phyloP scores from a whole-genome alignment of 352 stramenopile genomes.

The Pythium monospermum region DNA sequence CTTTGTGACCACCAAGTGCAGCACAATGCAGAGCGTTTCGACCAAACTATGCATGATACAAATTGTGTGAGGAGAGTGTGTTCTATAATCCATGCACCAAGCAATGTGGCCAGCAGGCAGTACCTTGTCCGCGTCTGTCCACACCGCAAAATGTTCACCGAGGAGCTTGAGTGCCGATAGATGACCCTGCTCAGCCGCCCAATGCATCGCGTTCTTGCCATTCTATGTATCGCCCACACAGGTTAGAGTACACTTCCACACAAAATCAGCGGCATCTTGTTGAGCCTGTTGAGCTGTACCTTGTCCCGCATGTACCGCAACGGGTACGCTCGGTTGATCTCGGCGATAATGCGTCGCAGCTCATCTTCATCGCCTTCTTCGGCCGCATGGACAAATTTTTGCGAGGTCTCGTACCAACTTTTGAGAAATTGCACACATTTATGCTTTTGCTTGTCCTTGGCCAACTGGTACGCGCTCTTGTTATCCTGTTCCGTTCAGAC shows the following conservation, averaged over 20 bases:
- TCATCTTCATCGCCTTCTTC: constrained; percentile 81
- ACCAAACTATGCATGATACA: constrained; percentile 49
- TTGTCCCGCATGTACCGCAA: constrained; percentile 82
- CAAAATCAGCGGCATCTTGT: no score
- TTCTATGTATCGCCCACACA: constrained; percentile 54
- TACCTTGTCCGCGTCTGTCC: constrained; percentile 80
- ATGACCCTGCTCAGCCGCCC: constrained; percentile 73
- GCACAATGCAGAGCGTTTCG: constrained; percentile 80
- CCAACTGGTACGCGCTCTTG: constrained; percentile 84
- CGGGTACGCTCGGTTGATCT: constrained; percentile 76
- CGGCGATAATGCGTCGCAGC: constrained; percentile 68
- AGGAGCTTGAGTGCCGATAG: constrained; percentile 77
- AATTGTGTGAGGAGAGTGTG: no score
- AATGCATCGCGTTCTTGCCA: constrained; percentile 86
- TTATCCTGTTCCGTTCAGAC: constrained; percentile 51
- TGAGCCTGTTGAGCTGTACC: no score
- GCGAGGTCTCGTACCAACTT: constrained; percentile 84
- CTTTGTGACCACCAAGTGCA: constrained; percentile 72
- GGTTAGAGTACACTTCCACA: no score
- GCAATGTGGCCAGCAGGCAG: no score
- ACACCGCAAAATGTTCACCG: constrained; percentile 67
- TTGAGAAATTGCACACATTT: constrained; percentile 85
- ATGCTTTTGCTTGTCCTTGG: constrained; percentile 87
- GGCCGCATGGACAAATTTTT: constrained; percentile 82
- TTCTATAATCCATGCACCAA: no score